A percentile compares a stretch with the other conserved stretches of the same genome.
These are phyloP conservation scores for Ophiostoma ips DNA, from an alignment of 2,329 filamentous ascomycete species.

Conservation along the genomic window DNA sequence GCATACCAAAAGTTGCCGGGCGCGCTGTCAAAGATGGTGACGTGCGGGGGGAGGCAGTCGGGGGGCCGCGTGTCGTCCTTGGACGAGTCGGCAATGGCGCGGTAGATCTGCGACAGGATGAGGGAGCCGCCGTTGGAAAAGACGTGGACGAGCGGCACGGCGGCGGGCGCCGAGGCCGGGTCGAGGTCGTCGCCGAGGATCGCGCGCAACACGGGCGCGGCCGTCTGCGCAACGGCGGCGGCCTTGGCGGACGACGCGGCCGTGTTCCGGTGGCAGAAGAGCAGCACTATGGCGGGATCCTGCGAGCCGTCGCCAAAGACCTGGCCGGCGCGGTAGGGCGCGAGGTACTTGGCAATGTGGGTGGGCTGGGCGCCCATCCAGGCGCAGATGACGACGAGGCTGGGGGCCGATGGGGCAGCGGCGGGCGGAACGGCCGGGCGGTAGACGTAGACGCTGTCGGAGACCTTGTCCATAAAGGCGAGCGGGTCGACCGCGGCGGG, in stretches of 20 bases:
- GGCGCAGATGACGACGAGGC: slow-evolving; percentile 32
- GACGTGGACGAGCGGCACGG: slow-evolving; percentile 32
- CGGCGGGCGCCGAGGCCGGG: slow-evolving; percentile 14
- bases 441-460: slow-evolving; percentile 24
- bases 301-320: slow-evolving; percentile 14
- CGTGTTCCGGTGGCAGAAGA: slow-evolving; percentile 27
- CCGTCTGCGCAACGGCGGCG: slow-evolving; percentile 23
- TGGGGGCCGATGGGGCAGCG: slow-evolving; percentile 20
- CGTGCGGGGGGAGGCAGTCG: slow-evolving; percentile 26
- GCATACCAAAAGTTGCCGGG: slow-evolving; percentile 31
- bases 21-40: slow-evolving; percentile 33
- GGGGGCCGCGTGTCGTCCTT: neutral
- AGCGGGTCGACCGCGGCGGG: slow-evolving; percentile 16
- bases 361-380: slow-evolving; percentile 38
- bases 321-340: slow-evolving; percentile 24
- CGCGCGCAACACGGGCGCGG: slow-evolving; percentile 25
- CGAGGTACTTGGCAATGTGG: slow-evolving; percentile 38
- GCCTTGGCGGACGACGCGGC: slow-evolving; percentile 22
- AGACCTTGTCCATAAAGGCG: slow-evolving; percentile 25
- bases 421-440: slow-evolving; percentile 15
- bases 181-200: slow-evolving; percentile 11
- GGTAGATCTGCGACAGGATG: slow-evolving; percentile 26
- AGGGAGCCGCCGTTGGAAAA: slow-evolving; percentile 40
- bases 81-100: slow-evolving; percentile 10
- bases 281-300: slow-evolving; percentile 33